phyloP scores from a whole-genome alignment of 306 rosid species.

The Dicorynia guianensis region DNA sequence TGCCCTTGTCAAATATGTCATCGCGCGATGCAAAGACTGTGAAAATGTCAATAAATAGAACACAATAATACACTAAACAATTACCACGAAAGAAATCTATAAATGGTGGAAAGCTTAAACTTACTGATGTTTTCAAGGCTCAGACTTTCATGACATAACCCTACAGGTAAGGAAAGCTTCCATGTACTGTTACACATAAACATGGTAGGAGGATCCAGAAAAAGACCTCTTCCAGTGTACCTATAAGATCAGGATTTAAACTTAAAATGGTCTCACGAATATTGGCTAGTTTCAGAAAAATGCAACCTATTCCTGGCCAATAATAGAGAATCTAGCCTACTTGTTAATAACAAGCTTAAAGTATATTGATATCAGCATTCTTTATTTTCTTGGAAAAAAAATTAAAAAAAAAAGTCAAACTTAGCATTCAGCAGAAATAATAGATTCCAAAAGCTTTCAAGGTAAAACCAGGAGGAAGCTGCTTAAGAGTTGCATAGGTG shows the following conservation, averaged over 20 bases:
- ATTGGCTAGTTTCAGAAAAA: slow-evolving; percentile 29
- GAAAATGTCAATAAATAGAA: slow-evolving; percentile 45
- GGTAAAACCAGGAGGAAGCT: background rate
- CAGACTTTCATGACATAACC: slow-evolving; percentile 49
- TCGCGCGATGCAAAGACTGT: slow-evolving; percentile 76
- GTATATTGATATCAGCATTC: slow-evolving; percentile 14
- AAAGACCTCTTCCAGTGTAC: slow-evolving; percentile 97
- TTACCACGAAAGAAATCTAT: slow-evolving; percentile 17
- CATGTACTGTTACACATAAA: slow-evolving; percentile 68
- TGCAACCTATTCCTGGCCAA: slow-evolving; percentile 12
- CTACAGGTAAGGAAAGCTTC: slow-evolving; percentile 79
- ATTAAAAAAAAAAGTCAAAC: too few relatives aligned
- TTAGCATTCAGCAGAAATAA: too few relatives aligned
- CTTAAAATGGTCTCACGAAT: slow-evolving; percentile 34
- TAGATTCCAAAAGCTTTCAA: background rate
- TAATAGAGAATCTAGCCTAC: background rate
- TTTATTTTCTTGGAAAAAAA: too few relatives aligned
- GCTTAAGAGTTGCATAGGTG: background rate
- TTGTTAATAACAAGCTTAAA: slow-evolving; percentile 21
- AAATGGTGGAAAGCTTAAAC: slow-evolving; percentile 32
- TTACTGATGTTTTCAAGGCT: slow-evolving; percentile 57
- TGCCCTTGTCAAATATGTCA: slow-evolving; percentile 66
- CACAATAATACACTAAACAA: slow-evolving; percentile 35
- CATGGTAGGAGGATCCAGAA: slow-evolving; percentile 89
- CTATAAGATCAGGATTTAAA: slow-evolving; percentile 55